phyloP scores from a whole-genome alignment of 2,329 filamentous ascomycete genomes.

The Fusarium caatingaense region DNA sequence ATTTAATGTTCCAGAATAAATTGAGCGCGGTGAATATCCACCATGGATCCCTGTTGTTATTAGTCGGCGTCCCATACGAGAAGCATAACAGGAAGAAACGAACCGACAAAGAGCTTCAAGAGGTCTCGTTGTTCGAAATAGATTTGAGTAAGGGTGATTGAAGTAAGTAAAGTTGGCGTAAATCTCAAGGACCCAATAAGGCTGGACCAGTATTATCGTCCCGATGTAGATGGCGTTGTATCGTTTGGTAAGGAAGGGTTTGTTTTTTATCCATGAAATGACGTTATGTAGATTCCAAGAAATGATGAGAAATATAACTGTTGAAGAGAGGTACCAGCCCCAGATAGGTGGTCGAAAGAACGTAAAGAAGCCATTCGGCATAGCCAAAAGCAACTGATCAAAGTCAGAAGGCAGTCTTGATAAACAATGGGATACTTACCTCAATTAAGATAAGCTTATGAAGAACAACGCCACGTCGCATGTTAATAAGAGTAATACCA shows the following conservation, averaged over 20 bases:
- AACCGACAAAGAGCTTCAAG: constrained; percentile 70
- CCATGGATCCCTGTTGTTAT: constrained; percentile 67
- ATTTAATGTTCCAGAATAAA: constrained; percentile 72
- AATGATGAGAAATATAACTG: constrained; percentile 69
- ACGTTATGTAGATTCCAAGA: constrained; percentile 74
- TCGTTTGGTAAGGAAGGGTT: constrained; percentile 65
- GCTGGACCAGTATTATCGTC: constrained; percentile 68
- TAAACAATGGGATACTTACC: constrained; percentile 44
- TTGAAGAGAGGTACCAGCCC: constrained; percentile 72
- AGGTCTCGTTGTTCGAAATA: constrained; percentile 67
- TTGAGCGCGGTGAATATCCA: constrained; percentile 72
- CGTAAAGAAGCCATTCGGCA: constrained; percentile 69
- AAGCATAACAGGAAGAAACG: not conserved
- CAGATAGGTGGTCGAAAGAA: constrained; percentile 64
- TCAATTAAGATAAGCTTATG: constrained; percentile 63
- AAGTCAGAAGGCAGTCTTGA: not conserved
- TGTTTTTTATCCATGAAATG: constrained; percentile 75
- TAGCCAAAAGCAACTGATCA: constrained; percentile 63
- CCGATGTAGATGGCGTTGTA: constrained; percentile 67
- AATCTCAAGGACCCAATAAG: constrained; percentile 74
- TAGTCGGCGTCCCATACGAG: not conserved
- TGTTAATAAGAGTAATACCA: constrained; percentile 61
- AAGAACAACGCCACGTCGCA: constrained; percentile 58
- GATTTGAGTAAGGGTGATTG: constrained; percentile 60
- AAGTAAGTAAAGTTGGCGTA: constrained; percentile 75